phyloP scores from a whole-genome alignment of 306 rosid genomes.

The Vachellia collinsii region DNA sequence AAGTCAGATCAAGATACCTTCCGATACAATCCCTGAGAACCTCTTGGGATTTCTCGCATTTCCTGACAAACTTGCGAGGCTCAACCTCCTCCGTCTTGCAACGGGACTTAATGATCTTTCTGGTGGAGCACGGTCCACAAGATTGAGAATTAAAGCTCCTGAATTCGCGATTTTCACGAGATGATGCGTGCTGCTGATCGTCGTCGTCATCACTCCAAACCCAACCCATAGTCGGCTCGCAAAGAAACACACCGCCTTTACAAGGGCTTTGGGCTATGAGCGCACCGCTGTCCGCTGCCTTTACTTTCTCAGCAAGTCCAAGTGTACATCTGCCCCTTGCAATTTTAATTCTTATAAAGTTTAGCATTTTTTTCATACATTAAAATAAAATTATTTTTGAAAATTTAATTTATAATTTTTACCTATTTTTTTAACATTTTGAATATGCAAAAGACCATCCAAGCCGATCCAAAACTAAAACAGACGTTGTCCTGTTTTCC shows the following conservation, averaged over 20 bases:
- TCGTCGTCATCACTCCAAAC: conserved; percentile 57
- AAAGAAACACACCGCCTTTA: not conserved
- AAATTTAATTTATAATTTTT: too few relatives aligned
- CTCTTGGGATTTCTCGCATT: conserved; percentile 86
- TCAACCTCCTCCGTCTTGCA: conserved; percentile 87
- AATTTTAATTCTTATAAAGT: too few relatives aligned
- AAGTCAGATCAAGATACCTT: conserved; percentile 23
- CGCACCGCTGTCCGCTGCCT: too few relatives aligned
- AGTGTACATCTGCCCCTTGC: too few relatives aligned
- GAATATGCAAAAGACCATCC: too few relatives aligned
- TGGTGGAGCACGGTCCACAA: conserved; percentile 54
- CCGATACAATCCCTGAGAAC: conserved; percentile 69
- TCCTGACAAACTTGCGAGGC: conserved; percentile 75
- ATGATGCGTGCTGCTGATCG: conserved; percentile 6
- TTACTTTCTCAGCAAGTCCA: not conserved
- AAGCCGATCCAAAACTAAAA: too few relatives aligned
- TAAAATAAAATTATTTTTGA: too few relatives aligned
- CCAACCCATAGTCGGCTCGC: conserved; percentile 62
- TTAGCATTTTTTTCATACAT: too few relatives aligned
- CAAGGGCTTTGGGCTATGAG: not conserved
- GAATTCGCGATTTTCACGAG: conserved; percentile 9
- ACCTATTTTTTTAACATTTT: too few relatives aligned
- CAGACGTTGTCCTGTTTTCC: too few relatives aligned
- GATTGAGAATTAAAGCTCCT: conserved; percentile 17
- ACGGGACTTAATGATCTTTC: conserved; percentile 62